phyloP scores from a whole-genome alignment of 2,329 filamentous ascomycete genomes.

The Cladophialophora immunda region DNA sequence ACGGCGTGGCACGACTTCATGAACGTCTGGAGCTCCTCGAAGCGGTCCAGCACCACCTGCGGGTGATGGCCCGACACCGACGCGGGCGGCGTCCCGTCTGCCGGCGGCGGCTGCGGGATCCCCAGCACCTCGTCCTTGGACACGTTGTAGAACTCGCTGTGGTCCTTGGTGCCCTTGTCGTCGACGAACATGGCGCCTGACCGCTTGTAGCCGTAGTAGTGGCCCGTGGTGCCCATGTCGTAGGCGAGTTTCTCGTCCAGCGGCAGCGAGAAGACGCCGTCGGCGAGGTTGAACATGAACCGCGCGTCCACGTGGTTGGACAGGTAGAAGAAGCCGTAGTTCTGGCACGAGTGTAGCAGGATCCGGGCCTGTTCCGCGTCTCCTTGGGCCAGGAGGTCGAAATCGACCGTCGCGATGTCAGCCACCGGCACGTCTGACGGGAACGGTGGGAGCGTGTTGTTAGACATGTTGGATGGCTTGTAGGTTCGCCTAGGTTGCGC shows the following conservation, averaged over 20 bases:
- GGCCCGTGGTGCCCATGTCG: constrained; percentile 25
- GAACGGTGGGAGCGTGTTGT: constrained; percentile 16
- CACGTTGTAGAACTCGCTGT: constrained; percentile 44
- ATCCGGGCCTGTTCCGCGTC: constrained; percentile 17
- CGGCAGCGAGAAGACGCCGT: constrained; percentile 23
- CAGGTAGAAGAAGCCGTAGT: constrained; percentile 30
- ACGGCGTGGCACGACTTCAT: constrained; percentile 24
- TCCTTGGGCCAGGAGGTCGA: constrained; percentile 23
- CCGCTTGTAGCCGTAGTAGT: constrained; percentile 29
- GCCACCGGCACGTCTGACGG: constrained; percentile 23
- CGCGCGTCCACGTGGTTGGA: constrained; percentile 25
- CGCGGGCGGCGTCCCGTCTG: constrained; percentile 32
- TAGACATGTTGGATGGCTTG: constrained; percentile 1
- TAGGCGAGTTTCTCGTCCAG: constrained; percentile 23
- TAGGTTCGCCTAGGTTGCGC: not conserved
- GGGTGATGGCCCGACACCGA: constrained; percentile 13
- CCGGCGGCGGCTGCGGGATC: constrained; percentile 24
- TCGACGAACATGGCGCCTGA: constrained; percentile 31
- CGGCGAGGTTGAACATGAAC: constrained; percentile 28
- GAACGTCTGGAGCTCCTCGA: constrained; percentile 22
- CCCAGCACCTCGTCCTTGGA: constrained; percentile 46
- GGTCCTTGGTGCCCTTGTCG: constrained; percentile 36
- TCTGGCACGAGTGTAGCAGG: constrained; percentile 22
- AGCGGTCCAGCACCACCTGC: constrained; percentile 24
- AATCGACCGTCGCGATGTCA: constrained; percentile 27